phyloP scores from a whole-genome alignment of 352 stramenopile genomes.

The Phytophthora fragariae region DNA sequence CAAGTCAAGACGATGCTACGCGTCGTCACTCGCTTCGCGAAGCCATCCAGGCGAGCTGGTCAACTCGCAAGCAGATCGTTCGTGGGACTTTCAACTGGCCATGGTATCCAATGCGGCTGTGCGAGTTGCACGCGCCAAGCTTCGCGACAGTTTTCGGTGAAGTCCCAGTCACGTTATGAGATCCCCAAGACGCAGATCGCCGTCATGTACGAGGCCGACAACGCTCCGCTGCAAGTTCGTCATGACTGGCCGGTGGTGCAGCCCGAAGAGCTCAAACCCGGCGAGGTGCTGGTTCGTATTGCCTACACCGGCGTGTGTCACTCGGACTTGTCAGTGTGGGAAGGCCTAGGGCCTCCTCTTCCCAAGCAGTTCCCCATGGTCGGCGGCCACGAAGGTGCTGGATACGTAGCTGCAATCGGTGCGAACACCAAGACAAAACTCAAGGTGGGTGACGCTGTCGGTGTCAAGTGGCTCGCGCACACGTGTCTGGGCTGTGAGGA shows the following conservation, averaged over 20 bases:
- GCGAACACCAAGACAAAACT: constrained; percentile 51
- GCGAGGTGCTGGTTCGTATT: constrained; percentile 59
- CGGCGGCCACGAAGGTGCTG: constrained; percentile 64
- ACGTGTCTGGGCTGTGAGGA: constrained; percentile 62
- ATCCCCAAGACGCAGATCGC: constrained; percentile 62
- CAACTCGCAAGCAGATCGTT: constrained; percentile 29
- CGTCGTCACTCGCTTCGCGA: constrained; percentile 26
- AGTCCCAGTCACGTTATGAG: constrained; percentile 49
- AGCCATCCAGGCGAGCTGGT: constrained; percentile 19
- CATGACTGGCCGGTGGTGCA: constrained; percentile 59
- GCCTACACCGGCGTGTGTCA: constrained; percentile 63
- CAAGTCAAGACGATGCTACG: constrained; percentile 26
- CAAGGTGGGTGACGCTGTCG: constrained; percentile 57
- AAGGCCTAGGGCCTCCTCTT: constrained; percentile 43
- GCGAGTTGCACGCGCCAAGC: constrained; percentile 18
- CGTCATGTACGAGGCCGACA: constrained; percentile 58
- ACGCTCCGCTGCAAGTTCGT: constrained; percentile 53
- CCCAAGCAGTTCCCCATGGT: constrained; percentile 54
- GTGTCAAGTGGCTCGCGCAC: constrained; percentile 61
- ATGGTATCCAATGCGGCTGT: constrained; percentile 23
- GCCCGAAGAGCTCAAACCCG: constrained; percentile 48
- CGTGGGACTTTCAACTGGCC: constrained; percentile 14
- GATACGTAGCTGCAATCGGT: constrained; percentile 62
- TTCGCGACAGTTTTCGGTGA: constrained; percentile 39
- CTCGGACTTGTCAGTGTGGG: constrained; percentile 58